Conservation (phyloP, 345 rosid species). For the Lumnitzera racemosa region DNA sequence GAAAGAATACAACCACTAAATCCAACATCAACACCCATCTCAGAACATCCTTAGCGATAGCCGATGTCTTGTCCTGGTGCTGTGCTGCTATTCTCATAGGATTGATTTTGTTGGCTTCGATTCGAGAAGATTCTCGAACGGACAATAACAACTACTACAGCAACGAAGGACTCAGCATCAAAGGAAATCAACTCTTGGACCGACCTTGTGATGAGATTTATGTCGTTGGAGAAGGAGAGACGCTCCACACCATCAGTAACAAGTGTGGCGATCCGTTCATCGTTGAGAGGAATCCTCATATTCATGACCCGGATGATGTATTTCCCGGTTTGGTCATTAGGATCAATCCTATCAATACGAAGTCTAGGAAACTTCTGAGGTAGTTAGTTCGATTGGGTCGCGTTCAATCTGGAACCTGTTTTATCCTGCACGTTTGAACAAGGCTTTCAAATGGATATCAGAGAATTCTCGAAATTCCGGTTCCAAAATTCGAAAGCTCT, state of each 20-base stretch:
- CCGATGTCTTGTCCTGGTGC: slow-evolving; percentile 20
- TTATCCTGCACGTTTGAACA: too few species aligned
- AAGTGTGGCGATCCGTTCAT: slow-evolving; percentile 34
- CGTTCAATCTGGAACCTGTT: too few species aligned
- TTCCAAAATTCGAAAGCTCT: too few species aligned
- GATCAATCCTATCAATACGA: slow-evolving; percentile 15
- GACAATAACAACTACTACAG: background rate
- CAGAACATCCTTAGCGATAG: background rate
- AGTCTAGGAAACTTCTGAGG: background rate
- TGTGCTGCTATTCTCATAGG: slow-evolving; percentile 13
- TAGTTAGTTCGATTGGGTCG: too few species aligned
- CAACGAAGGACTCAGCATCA: background rate
- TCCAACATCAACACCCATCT: background rate
- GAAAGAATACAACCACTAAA: slow-evolving; percentile 3
- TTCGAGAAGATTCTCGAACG: background rate
- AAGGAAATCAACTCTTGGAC: slow-evolving; percentile 9
- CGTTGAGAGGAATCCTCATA: slow-evolving; percentile 32
- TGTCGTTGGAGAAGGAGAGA: slow-evolving; percentile 29
- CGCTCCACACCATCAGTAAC: slow-evolving; percentile 29
- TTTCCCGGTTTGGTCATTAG: slow-evolving; percentile 29
- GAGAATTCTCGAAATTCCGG: too few species aligned
- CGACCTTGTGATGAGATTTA: slow-evolving; percentile 30
- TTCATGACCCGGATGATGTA: slow-evolving; percentile 35
- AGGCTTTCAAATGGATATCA: too few species aligned
- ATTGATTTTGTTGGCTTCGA: slow-evolving; percentile 18